Conservation (phyloP, 2,329 filamentous ascomycete genomes). For the Aspergillus phoenicis region DNA sequence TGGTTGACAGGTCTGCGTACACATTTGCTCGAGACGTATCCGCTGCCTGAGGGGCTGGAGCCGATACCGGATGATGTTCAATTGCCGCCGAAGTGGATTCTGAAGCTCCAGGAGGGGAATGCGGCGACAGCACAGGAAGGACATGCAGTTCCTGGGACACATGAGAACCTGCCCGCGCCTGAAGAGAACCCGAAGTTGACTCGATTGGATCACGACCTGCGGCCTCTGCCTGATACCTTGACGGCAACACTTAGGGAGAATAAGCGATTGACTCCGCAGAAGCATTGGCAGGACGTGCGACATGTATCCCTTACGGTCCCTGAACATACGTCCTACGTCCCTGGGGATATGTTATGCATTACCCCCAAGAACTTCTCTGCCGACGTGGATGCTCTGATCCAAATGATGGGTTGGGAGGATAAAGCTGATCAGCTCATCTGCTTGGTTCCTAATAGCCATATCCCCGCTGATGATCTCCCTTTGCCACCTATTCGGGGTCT, state of each 20-base stretch:
- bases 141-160: background rate
- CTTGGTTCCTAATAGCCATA: conserved; percentile 44
- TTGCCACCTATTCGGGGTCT: conserved; percentile 40
- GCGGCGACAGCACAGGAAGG: conserved; percentile 1
- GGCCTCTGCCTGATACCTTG: conserved; percentile 62
- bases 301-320: conserved; percentile 64
- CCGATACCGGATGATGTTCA: conserved; percentile 75
- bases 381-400: conserved; percentile 78
- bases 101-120: conserved; percentile 35
- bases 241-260: conserved; percentile 66
- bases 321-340: conserved; percentile 55
- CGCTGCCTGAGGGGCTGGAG: conserved; percentile 65
- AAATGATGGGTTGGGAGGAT: conserved; percentile 74
- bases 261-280: conserved; percentile 68
- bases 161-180: conserved; percentile 6
- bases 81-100: conserved; percentile 73
- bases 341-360: conserved; percentile 79
- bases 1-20: conserved; percentile 73
- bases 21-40: conserved; percentile 67
- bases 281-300: conserved; percentile 94
- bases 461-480: conserved; percentile 26
- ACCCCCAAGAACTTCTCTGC: conserved; percentile 83
- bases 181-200: conserved; percentile 27
- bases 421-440: conserved; percentile 71
- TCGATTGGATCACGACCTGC: conserved; percentile 45